These are phyloP conservation scores for Zanthoxylum bungeanum DNA, from an alignment of 345 rosid genomes.

Conservation along the genomic window DNA sequence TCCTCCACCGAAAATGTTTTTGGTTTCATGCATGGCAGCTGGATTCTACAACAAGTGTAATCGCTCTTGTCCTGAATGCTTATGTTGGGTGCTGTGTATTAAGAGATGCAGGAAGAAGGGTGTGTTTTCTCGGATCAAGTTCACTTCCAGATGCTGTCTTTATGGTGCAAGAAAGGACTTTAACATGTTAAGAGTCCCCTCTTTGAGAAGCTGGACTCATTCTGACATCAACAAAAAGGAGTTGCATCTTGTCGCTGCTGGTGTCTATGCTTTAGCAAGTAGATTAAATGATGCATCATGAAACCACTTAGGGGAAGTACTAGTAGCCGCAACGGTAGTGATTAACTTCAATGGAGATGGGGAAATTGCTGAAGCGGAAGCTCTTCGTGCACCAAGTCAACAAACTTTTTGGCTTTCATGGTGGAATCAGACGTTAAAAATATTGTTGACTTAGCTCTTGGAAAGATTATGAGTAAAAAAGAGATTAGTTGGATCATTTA, in stretches of 20 bases:
- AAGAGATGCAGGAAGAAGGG: conserved; percentile 77
- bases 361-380: no score
- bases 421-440: no score
- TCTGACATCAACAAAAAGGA: conserved; percentile 75
- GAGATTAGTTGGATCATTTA: no score
- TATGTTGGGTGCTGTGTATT: conserved; percentile 65
- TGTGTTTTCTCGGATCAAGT: conserved; percentile 78
- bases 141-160: conserved; percentile 86
- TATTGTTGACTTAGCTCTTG: no score
- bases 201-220: conserved; percentile 63
- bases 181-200: conserved; percentile 48
- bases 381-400: no score
- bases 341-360: conserved; percentile 32
- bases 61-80: conserved; percentile 76
- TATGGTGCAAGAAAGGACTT: conserved; percentile 74
- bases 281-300: conserved; percentile 68
- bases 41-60: no score
- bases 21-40: no score
- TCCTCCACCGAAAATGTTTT: no score
- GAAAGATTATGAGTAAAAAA: no score
- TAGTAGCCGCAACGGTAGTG: no score
- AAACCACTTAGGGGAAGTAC: no score
- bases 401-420: no score
- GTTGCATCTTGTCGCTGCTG: conserved; percentile 76
- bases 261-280: conserved; percentile 65